These are phyloP conservation scores for Escovopsis sp. DNA, from an alignment of 2,329 filamentous ascomycete genomes.

Conservation along the genomic window DNA sequence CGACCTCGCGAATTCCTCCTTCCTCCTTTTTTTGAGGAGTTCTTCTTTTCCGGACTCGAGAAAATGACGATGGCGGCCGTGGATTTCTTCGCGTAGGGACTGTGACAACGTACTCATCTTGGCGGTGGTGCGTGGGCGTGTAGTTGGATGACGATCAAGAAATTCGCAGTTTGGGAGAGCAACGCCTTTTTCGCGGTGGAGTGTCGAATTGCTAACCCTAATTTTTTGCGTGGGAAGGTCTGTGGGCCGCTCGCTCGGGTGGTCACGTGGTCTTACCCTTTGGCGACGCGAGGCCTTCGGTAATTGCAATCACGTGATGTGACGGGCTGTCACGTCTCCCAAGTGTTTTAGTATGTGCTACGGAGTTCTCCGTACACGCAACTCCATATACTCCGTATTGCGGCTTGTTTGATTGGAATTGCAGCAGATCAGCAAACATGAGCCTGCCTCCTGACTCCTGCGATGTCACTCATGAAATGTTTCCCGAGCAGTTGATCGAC, in stretches of 20 bases:
- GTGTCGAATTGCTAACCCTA: conserved; percentile 23
- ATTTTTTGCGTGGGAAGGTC: conserved; percentile 11
- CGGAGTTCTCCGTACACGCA: too few species aligned
- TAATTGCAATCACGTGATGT: too few species aligned
- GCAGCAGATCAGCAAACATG: not conserved
- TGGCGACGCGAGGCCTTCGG: not conserved
- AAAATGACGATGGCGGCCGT: not conserved
- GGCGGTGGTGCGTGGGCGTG: conserved; percentile 30
- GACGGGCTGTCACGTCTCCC: too few species aligned
- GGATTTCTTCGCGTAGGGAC: not conserved
- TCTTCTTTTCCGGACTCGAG: not conserved
- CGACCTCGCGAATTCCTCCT: too few species aligned
- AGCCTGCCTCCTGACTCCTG: too few species aligned
- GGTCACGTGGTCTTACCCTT: conserved; percentile 20
- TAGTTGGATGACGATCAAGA: conserved; percentile 23
- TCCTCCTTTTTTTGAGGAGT: too few species aligned
- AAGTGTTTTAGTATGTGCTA: too few species aligned
- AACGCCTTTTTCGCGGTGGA: conserved; percentile 21
- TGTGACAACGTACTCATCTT: conserved; percentile 39
- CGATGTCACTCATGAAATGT: too few species aligned
- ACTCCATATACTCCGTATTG: too few species aligned
- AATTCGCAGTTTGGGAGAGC: conserved; percentile 19
- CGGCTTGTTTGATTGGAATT: not conserved
- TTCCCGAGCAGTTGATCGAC: too few species aligned
- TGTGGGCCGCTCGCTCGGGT: conserved; percentile 9